Percentiles rank a stretch among this genome's conserved stretches.
These are phyloP conservation scores for Penicillium chermesinum DNA, from an alignment of 495 filamentous ascomycete species.

Conservation along the genomic window DNA sequence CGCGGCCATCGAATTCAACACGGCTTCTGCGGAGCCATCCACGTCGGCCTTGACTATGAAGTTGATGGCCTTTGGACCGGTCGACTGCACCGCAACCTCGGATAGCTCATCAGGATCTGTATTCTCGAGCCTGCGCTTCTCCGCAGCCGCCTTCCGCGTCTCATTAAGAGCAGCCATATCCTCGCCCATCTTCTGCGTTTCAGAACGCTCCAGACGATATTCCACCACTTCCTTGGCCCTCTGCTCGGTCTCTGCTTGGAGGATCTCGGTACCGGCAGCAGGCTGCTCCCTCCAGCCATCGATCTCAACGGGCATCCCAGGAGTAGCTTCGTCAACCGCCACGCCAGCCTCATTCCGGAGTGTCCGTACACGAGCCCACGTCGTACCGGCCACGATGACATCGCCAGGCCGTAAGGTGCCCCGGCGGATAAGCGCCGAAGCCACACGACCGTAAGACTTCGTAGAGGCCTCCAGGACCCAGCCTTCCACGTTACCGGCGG, in stretches of 20 bases:
- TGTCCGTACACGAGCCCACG: conserved; percentile 76
- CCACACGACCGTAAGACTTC: conserved; percentile 78
- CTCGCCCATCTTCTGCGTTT: conserved; percentile 54
- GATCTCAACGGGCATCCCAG: conserved; percentile 85
- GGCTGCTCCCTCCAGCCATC: conserved; percentile 93
- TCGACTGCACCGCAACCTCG: conserved; percentile 26
- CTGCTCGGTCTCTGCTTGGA: conserved; percentile 75
- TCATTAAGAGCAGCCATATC: conserved; percentile 79
- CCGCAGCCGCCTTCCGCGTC: conserved; percentile 54
- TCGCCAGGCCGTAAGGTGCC: conserved; percentile 81
- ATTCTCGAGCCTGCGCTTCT: conserved; percentile 51
- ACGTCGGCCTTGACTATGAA: conserved; percentile 94
- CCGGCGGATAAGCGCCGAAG: conserved; percentile 81
- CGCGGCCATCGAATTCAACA: conserved; percentile 63
- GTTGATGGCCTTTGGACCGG: conserved; percentile 59
- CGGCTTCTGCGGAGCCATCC: conserved; percentile 85
- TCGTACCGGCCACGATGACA: conserved; percentile 78
- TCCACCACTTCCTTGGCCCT: conserved; percentile 76
- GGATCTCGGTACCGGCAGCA: conserved; percentile 77
- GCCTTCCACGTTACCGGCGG: conserved; percentile 73
- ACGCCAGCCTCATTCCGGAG: conserved; percentile 81
- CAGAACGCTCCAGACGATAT: conserved; percentile 61
- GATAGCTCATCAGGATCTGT: conserved; percentile 25
- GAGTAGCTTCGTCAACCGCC: conserved; percentile 65
- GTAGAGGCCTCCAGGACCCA: conserved; percentile 94